Base-by-base conservation (phyloP, 805 yeast species). In the Pichia occidentalis region DNA sequence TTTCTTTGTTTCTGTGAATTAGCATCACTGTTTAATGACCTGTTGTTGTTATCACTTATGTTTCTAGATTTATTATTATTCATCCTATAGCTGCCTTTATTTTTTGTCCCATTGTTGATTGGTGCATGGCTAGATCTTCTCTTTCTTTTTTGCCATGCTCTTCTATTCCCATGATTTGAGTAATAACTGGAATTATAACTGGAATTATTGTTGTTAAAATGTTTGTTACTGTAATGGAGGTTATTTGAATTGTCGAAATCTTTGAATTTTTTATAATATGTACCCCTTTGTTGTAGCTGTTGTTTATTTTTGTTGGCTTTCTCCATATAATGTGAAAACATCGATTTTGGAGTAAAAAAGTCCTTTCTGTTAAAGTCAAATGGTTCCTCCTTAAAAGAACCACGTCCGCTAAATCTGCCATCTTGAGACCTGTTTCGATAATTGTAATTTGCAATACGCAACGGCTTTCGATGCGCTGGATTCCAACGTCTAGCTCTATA, bases 321-420 rank as follows among this genome's bases (percentile, higher is more conserved):
- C 46, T 76, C 85, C 81, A 81, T 73, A 54, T 78, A 81, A 46
- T 77, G 80, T 41, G 73, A 75, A 50, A 77, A 73, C 5, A 77
- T 80, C 19, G 87, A 75, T 39, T 81, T 82, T 3, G 92, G 92
- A 4, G 92, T 83, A 54, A 81, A 83, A 48, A 71, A 79, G 53
- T 83, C 90, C 49, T 77, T 80, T 36, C 90, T 68, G 47, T 75
- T 75, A 50, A 72, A 79, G 13, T 45, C 49, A 50, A 53, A 47
- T 5, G 45, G 29, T 11, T 47, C 52, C 29, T 49, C 53, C 4
- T 43, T 24, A 11, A 34, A 35, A 12, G 25, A 39, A 32, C 57
- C 53, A 29, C 34, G 22, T n/a, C n/a, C n/a, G 35, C 40, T 42
- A n/a, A 45, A 27, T 30, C 49, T 42, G 13, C 52, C 56, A 19